Conservation (phyloP, 192 early-diverging fungal genomes). For the Podila horticola region DNA sequence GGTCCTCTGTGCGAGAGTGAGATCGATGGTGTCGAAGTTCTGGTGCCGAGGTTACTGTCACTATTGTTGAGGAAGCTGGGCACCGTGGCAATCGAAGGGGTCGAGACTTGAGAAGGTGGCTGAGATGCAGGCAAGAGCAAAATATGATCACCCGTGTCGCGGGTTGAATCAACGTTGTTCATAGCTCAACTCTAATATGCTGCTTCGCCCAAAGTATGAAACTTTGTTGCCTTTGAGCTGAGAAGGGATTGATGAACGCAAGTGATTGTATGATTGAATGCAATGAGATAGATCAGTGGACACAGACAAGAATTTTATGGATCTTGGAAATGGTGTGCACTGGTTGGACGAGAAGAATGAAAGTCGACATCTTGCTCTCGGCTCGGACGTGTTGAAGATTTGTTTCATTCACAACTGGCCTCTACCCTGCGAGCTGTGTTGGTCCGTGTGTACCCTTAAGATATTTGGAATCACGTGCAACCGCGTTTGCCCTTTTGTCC, state of each 20-base stretch:
- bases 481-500: too few species aligned
- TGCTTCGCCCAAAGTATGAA: slow-evolving; percentile 1
- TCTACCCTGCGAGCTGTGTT: too few species aligned
- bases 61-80: background rate
- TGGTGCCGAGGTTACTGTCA: background rate
- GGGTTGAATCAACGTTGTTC: background rate
- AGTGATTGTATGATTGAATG: background rate
- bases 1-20: slow-evolving; percentile 4
- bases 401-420: too few species aligned
- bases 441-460: too few species aligned
- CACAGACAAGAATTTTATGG: too few species aligned
- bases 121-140: slow-evolving; percentile 19
- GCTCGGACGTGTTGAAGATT: too few species aligned
- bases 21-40: background rate
- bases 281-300: background rate
- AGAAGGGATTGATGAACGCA: background rate
- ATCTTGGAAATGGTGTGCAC: too few species aligned
- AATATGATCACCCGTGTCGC: slow-evolving; percentile 1
- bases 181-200: background rate
- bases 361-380: too few species aligned
- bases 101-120: background rate
- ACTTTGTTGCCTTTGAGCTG: background rate
- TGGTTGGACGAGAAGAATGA: too few species aligned
- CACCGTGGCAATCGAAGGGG: background rate
- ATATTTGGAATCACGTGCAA: too few species aligned